These are phyloP conservation scores for Capsicum rhomboideum DNA, from an alignment of 257 asterid species.

Conservation along the genomic window DNA sequence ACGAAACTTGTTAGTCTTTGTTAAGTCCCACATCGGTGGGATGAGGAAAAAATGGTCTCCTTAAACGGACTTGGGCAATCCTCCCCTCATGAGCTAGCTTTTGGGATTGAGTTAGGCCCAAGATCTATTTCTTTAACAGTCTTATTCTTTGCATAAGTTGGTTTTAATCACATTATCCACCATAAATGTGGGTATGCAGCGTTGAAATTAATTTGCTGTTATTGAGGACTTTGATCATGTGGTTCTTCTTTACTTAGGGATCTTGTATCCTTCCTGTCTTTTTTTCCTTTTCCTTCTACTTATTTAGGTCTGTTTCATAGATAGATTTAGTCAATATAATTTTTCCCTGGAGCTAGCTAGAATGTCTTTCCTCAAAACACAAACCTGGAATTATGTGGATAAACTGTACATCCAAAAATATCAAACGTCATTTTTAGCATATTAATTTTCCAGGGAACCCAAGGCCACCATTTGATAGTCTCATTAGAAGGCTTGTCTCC, in stretches of 20 bases:
- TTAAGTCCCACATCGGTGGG: too few species aligned
- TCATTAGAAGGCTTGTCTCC: conserved; percentile 14
- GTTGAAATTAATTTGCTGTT: neutral
- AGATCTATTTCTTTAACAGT: too few species aligned
- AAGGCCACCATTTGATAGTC: conserved; percentile 21
- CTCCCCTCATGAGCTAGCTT: too few species aligned
- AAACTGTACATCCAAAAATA: neutral
- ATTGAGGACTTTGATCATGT: neutral
- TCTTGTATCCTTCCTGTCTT: neutral
- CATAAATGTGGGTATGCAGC: neutral
- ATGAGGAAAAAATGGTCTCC: too few species aligned
- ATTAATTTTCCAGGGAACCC: conserved; percentile 14
- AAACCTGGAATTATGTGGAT: neutral
- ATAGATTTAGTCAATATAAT: neutral
- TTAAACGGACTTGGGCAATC: too few species aligned
- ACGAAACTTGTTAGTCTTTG: neutral
- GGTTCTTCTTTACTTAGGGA: neutral
- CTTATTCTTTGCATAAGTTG: neutral
- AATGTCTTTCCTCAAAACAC: neutral
- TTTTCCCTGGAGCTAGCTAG: neutral
- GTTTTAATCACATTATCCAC: neutral
- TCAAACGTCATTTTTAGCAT: neutral
- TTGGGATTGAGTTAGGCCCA: too few species aligned
- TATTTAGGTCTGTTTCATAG: neutral
- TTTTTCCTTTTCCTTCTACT: neutral